Base-by-base conservation (phyloP, 1,139 yeast genomes). In the Saccharomyces uvarum region DNA sequence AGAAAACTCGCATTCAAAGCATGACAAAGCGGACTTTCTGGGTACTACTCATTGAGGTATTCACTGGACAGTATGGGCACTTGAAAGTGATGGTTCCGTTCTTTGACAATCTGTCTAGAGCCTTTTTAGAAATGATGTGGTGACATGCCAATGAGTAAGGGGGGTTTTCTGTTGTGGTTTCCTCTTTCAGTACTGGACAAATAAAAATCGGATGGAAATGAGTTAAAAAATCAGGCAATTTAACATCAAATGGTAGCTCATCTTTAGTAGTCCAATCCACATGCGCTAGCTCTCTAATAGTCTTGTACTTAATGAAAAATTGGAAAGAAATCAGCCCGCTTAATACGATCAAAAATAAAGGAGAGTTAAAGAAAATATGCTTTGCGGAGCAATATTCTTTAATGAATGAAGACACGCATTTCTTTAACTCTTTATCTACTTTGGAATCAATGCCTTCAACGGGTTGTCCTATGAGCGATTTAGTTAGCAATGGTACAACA, bases 111-210 rank as follows among this genome's bases (percentile, higher is more conserved):
- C 73, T 74, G 48, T 69, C 70, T 55, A 83, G 65, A 53, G 84
- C 80, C 52, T 77, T 76, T 60, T 74, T 74, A 0, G 86, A 80
- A 6, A 84, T 71, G 13, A 84, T 72, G 67, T 84, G 89, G 48
- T 83, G 82, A 63, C 89, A 84, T 0, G 86, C 84, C 41, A 84
- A 70, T 55, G 82, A 76, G 74, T 77, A 76, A 1, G 88, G 85
- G 2, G 87, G 86, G 61, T 83, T 83, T 11, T 66, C 71, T 11
- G 66, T 68, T 0, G 86, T 82, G 0, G 88, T 78, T 64, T 91
- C 97, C 62, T 89, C 96, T 68, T 88, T 87, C 6, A 93, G 80
- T 1, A 90, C 91, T 0, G 97, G 97, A 68, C 97, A 90, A 3
- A 89, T 90, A 69, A 89, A 90, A 2, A 90, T 83, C 0, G 96